Percentiles rank a stretch among this genome's conserved stretches.
phyloP scores from a whole-genome alignment of 2,329 filamentous ascomycete species.

The Hypoxylon sp. region DNA sequence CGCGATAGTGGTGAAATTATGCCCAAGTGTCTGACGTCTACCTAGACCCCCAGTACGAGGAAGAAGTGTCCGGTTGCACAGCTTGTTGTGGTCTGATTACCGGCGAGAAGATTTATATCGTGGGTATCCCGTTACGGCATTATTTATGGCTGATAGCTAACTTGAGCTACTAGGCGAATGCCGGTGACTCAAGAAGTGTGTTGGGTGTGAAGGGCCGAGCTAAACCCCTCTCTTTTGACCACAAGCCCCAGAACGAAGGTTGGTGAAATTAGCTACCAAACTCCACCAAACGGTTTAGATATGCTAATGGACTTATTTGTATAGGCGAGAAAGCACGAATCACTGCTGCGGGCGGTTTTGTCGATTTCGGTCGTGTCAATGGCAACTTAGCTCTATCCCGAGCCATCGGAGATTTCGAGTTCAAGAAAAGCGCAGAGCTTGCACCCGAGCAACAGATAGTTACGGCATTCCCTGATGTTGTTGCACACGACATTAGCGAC shows the following conservation, averaged over 20 bases:
- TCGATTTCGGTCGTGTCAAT: slow-evolving; percentile 98
- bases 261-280: slow-evolving; percentile 40
- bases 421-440: slow-evolving; percentile 98
- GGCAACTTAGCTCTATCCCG: slow-evolving; percentile 96
- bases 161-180: slow-evolving; percentile 77
- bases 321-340: slow-evolving; percentile 95
- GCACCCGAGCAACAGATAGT: slow-evolving; percentile 99
- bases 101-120: slow-evolving; percentile 91
- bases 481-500: slow-evolving; percentile 85
- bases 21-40: slow-evolving; percentile 29
- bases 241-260: slow-evolving; percentile 99
- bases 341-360: slow-evolving; percentile 93
- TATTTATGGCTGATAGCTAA: slow-evolving; percentile 25
- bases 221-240: slow-evolving; percentile 98
- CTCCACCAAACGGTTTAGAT: not conserved
- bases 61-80: slow-evolving; percentile 97
- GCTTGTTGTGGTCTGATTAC: slow-evolving; percentile 91
- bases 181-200: slow-evolving; percentile 94
- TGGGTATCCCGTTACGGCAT: slow-evolving; percentile 63
- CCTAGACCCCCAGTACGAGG: slow-evolving; percentile 92
- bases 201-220: slow-evolving; percentile 96
- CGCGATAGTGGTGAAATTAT: slow-evolving; percentile 5
- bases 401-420: slow-evolving; percentile 98
- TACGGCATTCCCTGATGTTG: slow-evolving; percentile 94
- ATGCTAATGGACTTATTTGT: slow-evolving; percentile 18